phyloP scores from a whole-genome alignment of 2,329 filamentous ascomycete species.

The Paramyrothecium sp. region DNA sequence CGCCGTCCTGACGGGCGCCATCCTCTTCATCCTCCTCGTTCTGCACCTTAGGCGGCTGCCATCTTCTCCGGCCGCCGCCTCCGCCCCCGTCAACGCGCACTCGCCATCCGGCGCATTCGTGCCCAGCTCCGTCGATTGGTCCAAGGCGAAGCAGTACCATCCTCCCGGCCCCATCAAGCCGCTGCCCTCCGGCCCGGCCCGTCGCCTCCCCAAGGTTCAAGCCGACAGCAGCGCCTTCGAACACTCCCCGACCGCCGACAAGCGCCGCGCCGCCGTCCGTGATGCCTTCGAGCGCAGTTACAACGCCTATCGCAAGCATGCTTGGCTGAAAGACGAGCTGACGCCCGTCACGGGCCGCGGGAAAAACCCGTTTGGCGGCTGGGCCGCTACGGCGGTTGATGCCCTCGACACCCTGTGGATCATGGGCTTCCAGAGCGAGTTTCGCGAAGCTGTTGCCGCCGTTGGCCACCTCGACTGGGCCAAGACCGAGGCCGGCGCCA shows the following conservation, averaged over 20 bases:
- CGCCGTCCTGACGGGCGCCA: neutral
- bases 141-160: neutral
- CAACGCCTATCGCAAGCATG: constrained; percentile 57
- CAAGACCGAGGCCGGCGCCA: constrained; percentile 38
- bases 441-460: constrained; percentile 57
- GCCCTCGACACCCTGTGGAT: constrained; percentile 68
- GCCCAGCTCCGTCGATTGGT: neutral
- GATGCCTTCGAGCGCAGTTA: constrained; percentile 55
- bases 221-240: constrained; percentile 36
- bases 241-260: constrained; percentile 26
- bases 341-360: constrained; percentile 49
- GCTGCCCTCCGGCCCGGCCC: constrained; percentile 31
- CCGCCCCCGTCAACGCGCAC: neutral
- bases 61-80: neutral
- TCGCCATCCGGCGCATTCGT: neutral
- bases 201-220: constrained; percentile 23
- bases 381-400: constrained; percentile 64
- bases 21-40: neutral
- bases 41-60: neutral
- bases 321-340: constrained; percentile 64
- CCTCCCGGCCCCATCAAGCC: constrained; percentile 1
- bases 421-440: constrained; percentile 63
- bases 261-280: constrained; percentile 42
- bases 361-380: constrained; percentile 60
- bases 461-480: constrained; percentile 59